Base-by-base conservation (phyloP, 1,284 basidiomycete species). In the Crucibulum parvulum region DNA sequence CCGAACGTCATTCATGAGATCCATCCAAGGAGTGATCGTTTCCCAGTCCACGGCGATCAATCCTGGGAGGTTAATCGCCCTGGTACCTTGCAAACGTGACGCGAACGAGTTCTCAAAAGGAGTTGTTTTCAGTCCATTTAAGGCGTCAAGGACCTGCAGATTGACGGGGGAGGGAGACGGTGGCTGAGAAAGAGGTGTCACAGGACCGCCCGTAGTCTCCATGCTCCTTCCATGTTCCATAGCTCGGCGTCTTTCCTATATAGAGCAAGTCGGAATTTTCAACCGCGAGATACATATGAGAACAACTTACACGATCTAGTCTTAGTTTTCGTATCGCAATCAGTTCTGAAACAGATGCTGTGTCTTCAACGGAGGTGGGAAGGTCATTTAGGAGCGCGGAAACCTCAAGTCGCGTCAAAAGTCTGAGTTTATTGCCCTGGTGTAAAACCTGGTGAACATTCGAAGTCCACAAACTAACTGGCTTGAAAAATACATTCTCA, bases 21-120 rank as follows among this genome's bases (percentile, higher is more conserved):
- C 75, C 82, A 88, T 88, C 92, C 92, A 93, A 0, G 89, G 86
- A 3, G 89, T 75, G 43, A 75, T 75, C 2, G 84, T 86, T 67
- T 90, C 86, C 90, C 90, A 93, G 71, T 93, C 91, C 15, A 88
- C 78, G 13, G 85, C 80, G 48, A 92, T 76, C 31, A 78, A 58
- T 39, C 77, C 74, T 35, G 73, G 66, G 45, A 71, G 63, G 51
- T 59, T 62, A 37, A 56, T 59, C 53, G 69, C 63, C 47, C 61
- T 71, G 51, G 67, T 66, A 37, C 88, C 87, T 56, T 80, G 75
- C 10, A 90, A 63, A 31, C 90, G 85, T 43, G 87, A 86, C 24
- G 87, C 75, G 64, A 92, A 91, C 0, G 89, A 90, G 56, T 70
- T 76, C 57, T 81, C 80, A 70, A 86, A 91, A 9, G 82, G 85